Evolutionary conservation across 345 rosid species (phyloP), one percentile per base, ranked within the genome.

Genomic region (Bruguiera gymnorhiza): DNA sequence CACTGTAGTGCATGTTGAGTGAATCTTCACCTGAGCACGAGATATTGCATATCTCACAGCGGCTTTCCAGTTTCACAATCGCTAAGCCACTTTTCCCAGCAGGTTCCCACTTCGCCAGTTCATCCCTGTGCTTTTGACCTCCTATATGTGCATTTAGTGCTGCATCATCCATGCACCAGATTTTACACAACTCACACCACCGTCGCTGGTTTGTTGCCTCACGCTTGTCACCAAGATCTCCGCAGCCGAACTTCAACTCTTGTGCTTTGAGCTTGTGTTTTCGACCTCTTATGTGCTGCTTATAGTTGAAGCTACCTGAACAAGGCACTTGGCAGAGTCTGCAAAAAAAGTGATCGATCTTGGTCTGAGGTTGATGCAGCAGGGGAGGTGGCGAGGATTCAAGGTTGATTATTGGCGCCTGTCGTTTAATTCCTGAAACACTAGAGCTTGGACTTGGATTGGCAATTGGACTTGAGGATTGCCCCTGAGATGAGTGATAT

Each of bases 261-360:
- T 51, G 31, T 18, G 30, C 21, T 54, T 75, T 75, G 36, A 37
- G 36, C 66, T 62, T 39, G 75, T 81, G 81, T 62, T 62, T 81
- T 46, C 34, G 61, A 32, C 84, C 75, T 8, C 32, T 8, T 50
- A 69, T 7, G 66, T 75, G 79, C 58, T 71, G 70, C 53, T 68
- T 57, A 60, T 74, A 75, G 63, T 58, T 68, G 16, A 29, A 24
- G 27, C 37, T 6, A 65, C 75, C 62, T 18, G 62, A 18, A 31
- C 73, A 74, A 1, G 74, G 66, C 34, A 77, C 68, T 62, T 65
- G 66, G 39, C 84, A 81, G 51, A 74, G 54, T 32, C 56, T 18
- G 53, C 84, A 75, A 51, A 69, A 65, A 4, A 34, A 1, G 34
- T 3, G 2, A 55, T 53, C 56, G 18, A 46, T 5, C 55, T 15